Base-by-base conservation (phyloP, 202 grass and related monocot species). In the Digitaria exilis region DNA sequence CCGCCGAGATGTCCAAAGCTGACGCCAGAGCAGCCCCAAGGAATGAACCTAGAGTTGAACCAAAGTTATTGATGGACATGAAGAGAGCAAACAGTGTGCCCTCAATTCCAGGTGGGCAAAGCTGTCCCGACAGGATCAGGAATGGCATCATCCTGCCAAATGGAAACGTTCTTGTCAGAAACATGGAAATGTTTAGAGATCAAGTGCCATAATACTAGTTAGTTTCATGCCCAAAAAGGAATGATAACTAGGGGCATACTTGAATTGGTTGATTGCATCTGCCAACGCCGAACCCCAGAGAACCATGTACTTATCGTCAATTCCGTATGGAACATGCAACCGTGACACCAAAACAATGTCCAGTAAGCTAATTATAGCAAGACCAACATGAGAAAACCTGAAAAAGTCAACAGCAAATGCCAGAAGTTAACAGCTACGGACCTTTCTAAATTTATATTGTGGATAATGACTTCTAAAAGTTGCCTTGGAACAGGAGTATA, bases 21-120 rank as follows among this genome's bases (percentile, higher is more conserved):
- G 89, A 88, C 2, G 76, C 72, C 18, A 94, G 59, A 84, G 89
- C 89, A 81, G 89, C 87, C 63, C 92, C 92, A 4, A 92, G 69
- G 85, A 94, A 92, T 84, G 87, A 88, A 29, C 92, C 92, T 82
- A 94, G 62, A 19, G 87, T 90, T 6, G 87, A 86, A 60, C 87
- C 82, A 51, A 94, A 41, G 80, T 94, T 94, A 80, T 92, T 92
- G 69, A 90, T 90, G 37, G 92, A 94, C 89, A 94, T 94, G 76
- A 94, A 94, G 8, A 94, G 76, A 24, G 92, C 92, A 77, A 94
- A 94, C 49, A 90, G 45, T 2, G 92, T 94, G 80, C 92, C 92
- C 84, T 90, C 87, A 34, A 94, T 94, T 84, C 92, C 92, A 84
- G 89, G 92, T 17, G 89, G 92, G 71, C 92, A 94, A 75, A 94